A percentile compares a stretch with the other conserved stretches of the same genome.
phyloP scores from a whole-genome alignment of 306 rosid species.

The Vigna reflexopilosa region DNA sequence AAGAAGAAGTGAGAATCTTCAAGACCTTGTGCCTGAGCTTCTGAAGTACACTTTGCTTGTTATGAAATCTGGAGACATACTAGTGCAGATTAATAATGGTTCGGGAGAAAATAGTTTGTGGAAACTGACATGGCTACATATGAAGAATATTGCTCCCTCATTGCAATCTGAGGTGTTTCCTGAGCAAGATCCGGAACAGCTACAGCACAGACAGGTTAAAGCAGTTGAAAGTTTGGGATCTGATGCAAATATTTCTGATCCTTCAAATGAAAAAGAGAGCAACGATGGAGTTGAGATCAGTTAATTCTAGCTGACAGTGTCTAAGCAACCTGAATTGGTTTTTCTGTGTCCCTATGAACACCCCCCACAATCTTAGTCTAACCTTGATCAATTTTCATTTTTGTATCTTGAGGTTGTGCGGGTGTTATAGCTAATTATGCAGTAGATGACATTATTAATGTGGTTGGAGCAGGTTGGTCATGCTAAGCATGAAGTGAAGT shows the following conservation, averaged over 20 bases:
- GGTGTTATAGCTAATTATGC: slow-evolving; percentile 42
- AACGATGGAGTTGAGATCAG: slow-evolving; percentile 52
- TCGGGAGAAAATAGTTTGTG: slow-evolving; percentile 72
- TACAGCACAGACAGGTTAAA: slow-evolving; percentile 52
- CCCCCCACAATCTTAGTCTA: slow-evolving; percentile 29
- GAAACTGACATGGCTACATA: slow-evolving; percentile 79
- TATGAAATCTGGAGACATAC: slow-evolving; percentile 70
- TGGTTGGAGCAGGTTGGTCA: slow-evolving; percentile 25
- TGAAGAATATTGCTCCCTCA: slow-evolving; percentile 65
- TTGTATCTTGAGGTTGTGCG: slow-evolving; percentile 43
- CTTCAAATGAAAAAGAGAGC: slow-evolving; percentile 48
- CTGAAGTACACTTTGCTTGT: slow-evolving; percentile 79
- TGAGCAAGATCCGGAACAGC: slow-evolving; percentile 56
- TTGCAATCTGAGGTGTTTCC: slow-evolving; percentile 82
- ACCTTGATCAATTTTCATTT: slow-evolving; percentile 30
- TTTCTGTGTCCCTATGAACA: slow-evolving; percentile 37
- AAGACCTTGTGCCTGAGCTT: slow-evolving; percentile 78
- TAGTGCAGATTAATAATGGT: slow-evolving; percentile 64
- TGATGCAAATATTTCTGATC: slow-evolving; percentile 47
- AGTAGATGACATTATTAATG: slow-evolving; percentile 23
- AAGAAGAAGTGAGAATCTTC: slow-evolving; percentile 78
- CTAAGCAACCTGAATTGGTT: slow-evolving; percentile 40
- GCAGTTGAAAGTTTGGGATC: slow-evolving; percentile 41
- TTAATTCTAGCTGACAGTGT: slow-evolving; percentile 46
- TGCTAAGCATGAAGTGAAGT: slow-evolving; percentile 30